Conservation (phyloP, 208 protist species). For the Leishmania mexicana region DNA sequence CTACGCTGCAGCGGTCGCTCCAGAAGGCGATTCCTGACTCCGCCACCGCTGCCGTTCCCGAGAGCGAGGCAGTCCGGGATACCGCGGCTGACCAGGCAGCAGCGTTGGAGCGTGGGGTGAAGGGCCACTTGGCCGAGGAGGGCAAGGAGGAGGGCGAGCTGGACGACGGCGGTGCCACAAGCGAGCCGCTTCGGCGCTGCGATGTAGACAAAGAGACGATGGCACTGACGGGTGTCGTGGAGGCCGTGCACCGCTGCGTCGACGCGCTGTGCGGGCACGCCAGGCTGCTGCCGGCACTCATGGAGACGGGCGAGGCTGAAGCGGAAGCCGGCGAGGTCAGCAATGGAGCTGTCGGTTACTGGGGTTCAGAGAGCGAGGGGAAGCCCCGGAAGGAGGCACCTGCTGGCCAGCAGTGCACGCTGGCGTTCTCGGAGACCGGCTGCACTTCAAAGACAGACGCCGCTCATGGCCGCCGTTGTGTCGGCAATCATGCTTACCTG, state of each 20-base stretch:
- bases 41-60: not conserved
- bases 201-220: conserved; percentile 19
- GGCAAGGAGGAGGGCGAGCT: conserved; percentile 3
- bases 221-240: conserved; percentile 9
- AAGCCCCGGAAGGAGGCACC: not conserved
- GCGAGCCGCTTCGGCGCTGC: conserved; percentile 17
- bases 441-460: not conserved
- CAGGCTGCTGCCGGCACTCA: conserved; percentile 4
- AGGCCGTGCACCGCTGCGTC: conserved; percentile 17
- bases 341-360: not conserved
- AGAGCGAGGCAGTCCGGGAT: not conserved
- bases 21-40: too few species aligned
- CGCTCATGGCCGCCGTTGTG: not conserved
- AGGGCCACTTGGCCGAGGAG: not conserved
- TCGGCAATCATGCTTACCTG: not conserved
- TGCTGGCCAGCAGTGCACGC: not conserved
- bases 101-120: not conserved
- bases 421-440: not conserved
- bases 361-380: not conserved
- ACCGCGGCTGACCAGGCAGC: not conserved
- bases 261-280: conserved; percentile 16
- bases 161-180: not conserved
- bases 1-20: not conserved
- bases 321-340: not conserved
- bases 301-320: not conserved